Evolutionary conservation across 163 green algal genomes (phyloP).

Genomic region (Trebouxiophyceae sp.): DNA sequence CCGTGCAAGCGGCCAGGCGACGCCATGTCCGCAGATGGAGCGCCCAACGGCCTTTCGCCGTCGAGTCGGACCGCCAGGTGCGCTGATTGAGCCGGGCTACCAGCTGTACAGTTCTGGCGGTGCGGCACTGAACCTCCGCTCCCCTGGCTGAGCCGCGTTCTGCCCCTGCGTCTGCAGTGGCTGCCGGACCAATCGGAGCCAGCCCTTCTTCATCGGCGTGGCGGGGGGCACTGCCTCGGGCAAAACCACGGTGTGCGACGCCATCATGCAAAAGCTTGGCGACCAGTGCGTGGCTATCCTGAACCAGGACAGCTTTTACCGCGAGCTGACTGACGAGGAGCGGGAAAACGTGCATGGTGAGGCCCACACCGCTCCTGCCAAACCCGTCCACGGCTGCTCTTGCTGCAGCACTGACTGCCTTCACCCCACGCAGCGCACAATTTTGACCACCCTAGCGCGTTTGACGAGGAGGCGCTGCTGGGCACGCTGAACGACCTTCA

Average conservation of each 20-base stretch:
- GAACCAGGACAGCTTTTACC: conserved; percentile 78
- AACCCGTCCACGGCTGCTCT: background rate
- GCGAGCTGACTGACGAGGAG: conserved; percentile 55
- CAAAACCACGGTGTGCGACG: conserved; percentile 80
- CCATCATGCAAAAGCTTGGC: conserved; percentile 66
- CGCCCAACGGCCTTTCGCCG: too few relatives aligned
- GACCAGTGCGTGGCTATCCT: conserved; percentile 77
- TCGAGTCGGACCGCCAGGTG: too few relatives aligned
- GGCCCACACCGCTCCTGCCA: background rate
- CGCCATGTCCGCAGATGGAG: too few relatives aligned
- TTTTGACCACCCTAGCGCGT: conserved; percentile 83
- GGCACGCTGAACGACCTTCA: conserved; percentile 49
- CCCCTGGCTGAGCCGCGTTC: too few relatives aligned
- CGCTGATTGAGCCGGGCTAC: too few relatives aligned
- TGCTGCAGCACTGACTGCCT: background rate
- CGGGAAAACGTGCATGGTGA: conserved; percentile 30
- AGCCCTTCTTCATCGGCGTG: conserved; percentile 37
- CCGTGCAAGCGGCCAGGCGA: too few relatives aligned
- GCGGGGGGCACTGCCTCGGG: conserved; percentile 63
- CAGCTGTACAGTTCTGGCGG: too few relatives aligned
- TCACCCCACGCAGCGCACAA: conserved; percentile 88
- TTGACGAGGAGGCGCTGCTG: conserved; percentile 55
- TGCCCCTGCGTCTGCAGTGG: background rate
- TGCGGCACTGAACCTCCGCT: too few relatives aligned
- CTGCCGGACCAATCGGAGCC: conserved; percentile 3